phyloP scores from a whole-genome alignment of 164 flowering plant genomes.

The Platanus orientalis region DNA sequence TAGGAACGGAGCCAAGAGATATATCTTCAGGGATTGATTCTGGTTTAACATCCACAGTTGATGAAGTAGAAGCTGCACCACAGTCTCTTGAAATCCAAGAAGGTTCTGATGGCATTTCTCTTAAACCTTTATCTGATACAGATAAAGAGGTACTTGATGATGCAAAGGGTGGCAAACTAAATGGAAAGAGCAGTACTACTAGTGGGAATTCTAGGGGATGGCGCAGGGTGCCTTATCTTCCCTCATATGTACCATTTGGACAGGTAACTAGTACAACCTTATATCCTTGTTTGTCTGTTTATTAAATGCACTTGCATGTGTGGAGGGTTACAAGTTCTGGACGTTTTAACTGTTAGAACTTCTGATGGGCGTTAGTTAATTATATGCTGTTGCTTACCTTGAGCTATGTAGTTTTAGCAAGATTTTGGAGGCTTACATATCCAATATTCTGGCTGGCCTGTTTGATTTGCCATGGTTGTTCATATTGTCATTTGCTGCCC shows the following conservation, averaged over 20 bases:
- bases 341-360: too few relatives aligned
- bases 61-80: constrained; percentile 51
- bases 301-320: not conserved
- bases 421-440: too few relatives aligned
- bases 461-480: too few relatives aligned
- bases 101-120: constrained; percentile 84
- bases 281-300: not conserved
- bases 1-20: constrained; percentile 32
- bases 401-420: too few relatives aligned
- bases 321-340: not conserved
- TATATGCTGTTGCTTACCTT: too few relatives aligned
- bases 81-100: constrained; percentile 93
- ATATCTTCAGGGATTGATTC: constrained; percentile 30
- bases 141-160: constrained; percentile 33
- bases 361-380: too few relatives aligned
- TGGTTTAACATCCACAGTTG: constrained; percentile 31
- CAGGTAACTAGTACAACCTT: constrained; percentile 42
- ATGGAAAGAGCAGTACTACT: constrained; percentile 25
- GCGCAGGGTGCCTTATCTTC: constrained; percentile 76
- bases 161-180: constrained; percentile 24
- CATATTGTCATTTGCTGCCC: too few relatives aligned
- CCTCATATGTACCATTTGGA: constrained; percentile 97
- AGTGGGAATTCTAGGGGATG: constrained; percentile 42
- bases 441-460: too few relatives aligned
- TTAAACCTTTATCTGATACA: constrained; percentile 54